A percentile compares a stretch with the other conserved stretches of the same genome.
These are phyloP conservation scores for Fraxinus quadrangulata DNA, from an alignment of 257 asterid genomes.

Conservation along the genomic window DNA sequence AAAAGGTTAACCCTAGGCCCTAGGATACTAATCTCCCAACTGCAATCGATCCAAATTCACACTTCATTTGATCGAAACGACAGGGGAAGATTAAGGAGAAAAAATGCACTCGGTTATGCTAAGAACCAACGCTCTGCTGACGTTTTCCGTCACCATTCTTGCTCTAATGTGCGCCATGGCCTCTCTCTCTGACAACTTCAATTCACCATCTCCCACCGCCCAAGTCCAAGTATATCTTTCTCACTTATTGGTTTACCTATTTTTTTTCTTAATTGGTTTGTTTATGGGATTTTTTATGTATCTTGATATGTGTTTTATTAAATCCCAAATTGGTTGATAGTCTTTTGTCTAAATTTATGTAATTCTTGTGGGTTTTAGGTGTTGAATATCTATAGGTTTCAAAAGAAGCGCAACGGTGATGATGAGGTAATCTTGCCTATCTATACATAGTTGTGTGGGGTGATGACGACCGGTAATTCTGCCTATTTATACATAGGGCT, in stretches of 20 bases:
- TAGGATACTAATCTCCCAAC: background rate
- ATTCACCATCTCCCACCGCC: constrained; percentile 66
- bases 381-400: constrained; percentile 61
- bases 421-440: constrained; percentile 47
- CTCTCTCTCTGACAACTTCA: constrained; percentile 81
- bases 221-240: constrained; percentile 59
- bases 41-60: too few species aligned
- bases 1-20: too few species aligned
- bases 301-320: constrained; percentile 3
- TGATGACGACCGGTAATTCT: too few species aligned
- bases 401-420: constrained; percentile 62
- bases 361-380: constrained; percentile 37
- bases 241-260: background rate
- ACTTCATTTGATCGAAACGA: background rate
- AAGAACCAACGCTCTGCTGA: constrained; percentile 84
- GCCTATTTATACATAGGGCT: too few species aligned
- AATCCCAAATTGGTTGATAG: background rate
- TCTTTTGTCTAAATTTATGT: constrained; percentile 1
- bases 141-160: constrained; percentile 77
- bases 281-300: background rate
- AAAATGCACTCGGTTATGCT: constrained; percentile 66
- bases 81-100: background rate
- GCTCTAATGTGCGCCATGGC: constrained; percentile 87
- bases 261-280: background rate
- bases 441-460: background rate